Evolutionary conservation across 352 stramenopile species (phyloP).

Genomic region (Phytophthora cajani): DNA sequence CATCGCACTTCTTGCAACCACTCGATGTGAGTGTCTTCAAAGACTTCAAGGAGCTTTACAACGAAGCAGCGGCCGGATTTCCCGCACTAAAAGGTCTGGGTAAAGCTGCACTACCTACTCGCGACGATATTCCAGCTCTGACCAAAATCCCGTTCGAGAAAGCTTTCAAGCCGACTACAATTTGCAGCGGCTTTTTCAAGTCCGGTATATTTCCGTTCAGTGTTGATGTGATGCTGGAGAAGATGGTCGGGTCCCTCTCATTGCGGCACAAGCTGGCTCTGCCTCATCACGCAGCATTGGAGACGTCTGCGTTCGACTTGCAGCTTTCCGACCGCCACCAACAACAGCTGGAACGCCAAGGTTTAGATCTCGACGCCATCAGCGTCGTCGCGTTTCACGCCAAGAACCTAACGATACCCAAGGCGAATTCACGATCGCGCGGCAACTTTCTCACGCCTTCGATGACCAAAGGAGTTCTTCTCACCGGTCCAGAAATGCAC

Average conservation of each 20-base stretch:
- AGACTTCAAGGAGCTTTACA: background rate
- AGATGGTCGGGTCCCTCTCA: background rate
- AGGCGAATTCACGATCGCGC: background rate
- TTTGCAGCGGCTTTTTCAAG: background rate
- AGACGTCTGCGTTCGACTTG: background rate
- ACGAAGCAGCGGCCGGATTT: background rate
- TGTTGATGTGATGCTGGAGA: background rate
- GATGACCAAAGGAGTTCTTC: background rate
- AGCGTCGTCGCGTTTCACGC: background rate
- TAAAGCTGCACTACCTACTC: background rate
- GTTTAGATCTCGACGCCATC: background rate
- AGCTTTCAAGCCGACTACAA: background rate
- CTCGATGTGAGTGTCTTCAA: background rate
- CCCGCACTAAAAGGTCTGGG: background rate
- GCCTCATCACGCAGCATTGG: background rate
- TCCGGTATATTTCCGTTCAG: background rate
- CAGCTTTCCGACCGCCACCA: background rate
- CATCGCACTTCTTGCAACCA: background rate
- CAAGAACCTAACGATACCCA: background rate
- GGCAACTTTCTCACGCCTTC: background rate
- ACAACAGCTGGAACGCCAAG: background rate
- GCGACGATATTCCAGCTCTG: background rate
- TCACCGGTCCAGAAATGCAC: background rate
- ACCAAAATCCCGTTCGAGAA: background rate
- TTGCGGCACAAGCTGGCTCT: background rate